Conservation (phyloP, 192 early-diverging fungal genomes). For the Coemansia sp. region DNA sequence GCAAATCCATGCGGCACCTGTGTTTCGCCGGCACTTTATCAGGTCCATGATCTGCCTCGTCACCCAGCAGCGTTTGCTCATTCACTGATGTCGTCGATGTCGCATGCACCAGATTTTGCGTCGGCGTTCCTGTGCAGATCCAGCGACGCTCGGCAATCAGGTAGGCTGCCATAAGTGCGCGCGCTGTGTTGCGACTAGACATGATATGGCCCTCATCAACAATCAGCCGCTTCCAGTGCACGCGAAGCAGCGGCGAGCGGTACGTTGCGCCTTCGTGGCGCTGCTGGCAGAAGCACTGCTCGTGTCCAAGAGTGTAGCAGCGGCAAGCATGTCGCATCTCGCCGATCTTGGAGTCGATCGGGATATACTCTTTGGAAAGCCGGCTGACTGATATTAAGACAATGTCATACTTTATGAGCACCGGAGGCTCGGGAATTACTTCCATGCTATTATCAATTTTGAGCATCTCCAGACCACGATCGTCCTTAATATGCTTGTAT, state of each 20-base stretch:
- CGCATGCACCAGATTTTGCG: slow-evolving; percentile 60
- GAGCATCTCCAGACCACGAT: slow-evolving; percentile 48
- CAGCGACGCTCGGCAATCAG: slow-evolving; percentile 62
- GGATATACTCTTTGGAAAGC: slow-evolving; percentile 61
- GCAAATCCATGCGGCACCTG: slow-evolving; percentile 10
- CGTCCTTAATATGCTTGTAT: slow-evolving; percentile 58
- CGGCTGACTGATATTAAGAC: slow-evolving; percentile 67
- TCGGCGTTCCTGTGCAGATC: slow-evolving; percentile 74
- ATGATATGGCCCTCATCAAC: slow-evolving; percentile 83
- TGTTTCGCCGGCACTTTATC: background rate
- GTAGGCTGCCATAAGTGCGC: slow-evolving; percentile 55
- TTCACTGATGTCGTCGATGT: slow-evolving; percentile 28
- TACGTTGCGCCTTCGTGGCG: slow-evolving; percentile 18
- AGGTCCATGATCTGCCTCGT: background rate
- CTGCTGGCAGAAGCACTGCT: slow-evolving; percentile 13
- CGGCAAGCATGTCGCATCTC: slow-evolving; percentile 46
- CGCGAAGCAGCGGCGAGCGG: slow-evolving; percentile 64
- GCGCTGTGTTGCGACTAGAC: slow-evolving; percentile 51
- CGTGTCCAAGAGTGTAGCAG: slow-evolving; percentile 25
- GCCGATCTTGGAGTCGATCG: slow-evolving; percentile 38
- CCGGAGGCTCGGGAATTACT: slow-evolving; percentile 52
- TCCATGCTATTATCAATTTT: slow-evolving; percentile 52
- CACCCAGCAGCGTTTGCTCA: background rate
- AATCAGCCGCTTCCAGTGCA: slow-evolving; percentile 78
- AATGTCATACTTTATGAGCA: slow-evolving; percentile 62